Base-by-base conservation (phyloP, 345 rosid species). In the Pistacia integerrima region DNA sequence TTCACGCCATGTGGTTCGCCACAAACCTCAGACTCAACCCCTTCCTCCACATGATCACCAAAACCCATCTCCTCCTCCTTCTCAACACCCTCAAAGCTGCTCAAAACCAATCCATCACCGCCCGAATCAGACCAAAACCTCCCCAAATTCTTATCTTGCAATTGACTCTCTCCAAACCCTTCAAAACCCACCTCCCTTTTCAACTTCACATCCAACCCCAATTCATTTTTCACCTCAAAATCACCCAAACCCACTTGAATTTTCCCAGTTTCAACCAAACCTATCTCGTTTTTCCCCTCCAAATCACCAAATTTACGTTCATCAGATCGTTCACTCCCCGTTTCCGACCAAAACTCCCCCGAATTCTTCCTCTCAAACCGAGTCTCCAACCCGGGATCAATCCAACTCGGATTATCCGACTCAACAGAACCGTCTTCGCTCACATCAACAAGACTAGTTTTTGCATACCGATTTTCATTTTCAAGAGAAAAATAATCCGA, bases 321-420 rank as follows among this genome's bases (percentile, higher is more conserved):
- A 73, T 89, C 94, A 8, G 91, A 83, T 35, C 85, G 89, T 82
- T 95, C 98, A 79, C 94, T 93, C 22, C 93, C 86, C 20, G 99
- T 89, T 77, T 96, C 98, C 12, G 97, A 88, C 99, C 97, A 96
- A 61, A 88, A 82, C 80, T 84, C 99, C n/a, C 85, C 86, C 16
- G 80, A 63, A 76, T 82, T 85, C 80, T 80, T 87, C 38, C 80
- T 81, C 70, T 70, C 84, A 69, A 78, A 92, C 64, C 83, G 78
- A 78, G 80, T 79, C 36, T 85, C 96, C 3, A 82, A 78, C 17
- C 80, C 86, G 13, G 99, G 98, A 78, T 92, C 98, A 74, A 93
- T 87, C 98, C 97, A 96, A 44, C 97, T 93, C 36, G 98, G 98
- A 87, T 90, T 90, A 76, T 90, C 98, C 16, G 97, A 90, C 70